phyloP scores from a whole-genome alignment of 106 monocot species.

The Phalaenopsis equestris region DNA sequence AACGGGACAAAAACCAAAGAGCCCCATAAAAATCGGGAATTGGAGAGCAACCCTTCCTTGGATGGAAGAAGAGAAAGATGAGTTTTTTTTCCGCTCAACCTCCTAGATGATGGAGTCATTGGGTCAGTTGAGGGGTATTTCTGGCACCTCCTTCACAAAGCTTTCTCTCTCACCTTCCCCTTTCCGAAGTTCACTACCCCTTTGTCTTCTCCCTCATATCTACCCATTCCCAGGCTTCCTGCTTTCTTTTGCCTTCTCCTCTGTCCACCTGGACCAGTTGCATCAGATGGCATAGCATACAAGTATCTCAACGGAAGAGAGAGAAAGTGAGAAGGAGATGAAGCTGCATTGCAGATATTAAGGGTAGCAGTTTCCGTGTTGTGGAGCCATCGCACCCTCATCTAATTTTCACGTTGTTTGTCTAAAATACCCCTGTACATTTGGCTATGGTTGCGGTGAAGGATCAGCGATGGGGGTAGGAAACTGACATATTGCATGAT shows the following conservation, averaged over 20 bases:
- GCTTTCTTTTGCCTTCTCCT: neutral
- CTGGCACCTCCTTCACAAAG: neutral
- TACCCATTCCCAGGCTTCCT: too few species aligned
- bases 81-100: neutral
- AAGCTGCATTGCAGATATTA: neutral
- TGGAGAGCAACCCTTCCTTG: neutral
- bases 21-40: constrained; percentile 2
- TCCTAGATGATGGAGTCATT: constrained; percentile 1
- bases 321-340: neutral
- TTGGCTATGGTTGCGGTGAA: too few species aligned
- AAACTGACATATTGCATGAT: too few species aligned
- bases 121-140: neutral
- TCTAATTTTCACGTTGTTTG: neutral
- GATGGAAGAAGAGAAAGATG: neutral
- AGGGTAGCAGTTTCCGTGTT: neutral
- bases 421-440: too few species aligned
- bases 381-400: neutral
- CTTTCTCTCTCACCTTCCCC: neutral
- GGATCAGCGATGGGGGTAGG: too few species aligned
- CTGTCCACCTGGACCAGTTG: neutral
- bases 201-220: neutral
- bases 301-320: neutral
- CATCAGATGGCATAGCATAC: neutral
- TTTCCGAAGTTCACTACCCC: neutral
- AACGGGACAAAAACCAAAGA: neutral